Base-by-base conservation (phyloP, 345 rosid species). In the Populus ilicifolia region DNA sequence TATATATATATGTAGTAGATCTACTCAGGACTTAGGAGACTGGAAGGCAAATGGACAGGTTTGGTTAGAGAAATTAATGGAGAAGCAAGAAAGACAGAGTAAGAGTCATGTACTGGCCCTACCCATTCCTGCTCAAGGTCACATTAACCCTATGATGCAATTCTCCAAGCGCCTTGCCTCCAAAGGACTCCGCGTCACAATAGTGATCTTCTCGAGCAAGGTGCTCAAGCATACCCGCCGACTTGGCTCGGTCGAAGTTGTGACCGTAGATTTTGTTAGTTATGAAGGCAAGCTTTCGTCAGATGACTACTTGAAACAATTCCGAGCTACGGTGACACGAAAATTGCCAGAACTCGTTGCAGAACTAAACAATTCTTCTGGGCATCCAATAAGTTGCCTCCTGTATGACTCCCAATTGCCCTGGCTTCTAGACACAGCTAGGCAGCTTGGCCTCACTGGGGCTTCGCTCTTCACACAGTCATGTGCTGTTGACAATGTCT, bases 71-170 rank as follows among this genome's bases (percentile, higher is more conserved):
- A 67, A 10, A 67, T n/a, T 8, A 50, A 71, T 71, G 75, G 52
- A 23, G 35, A 73, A 14, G 41, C 21, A 56, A 20, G 1, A n/a
- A 13, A 38, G 50, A 38, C 0, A n/a, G 9, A 3, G 35, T n/a
- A 21, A 23, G 25, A 38, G 20, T 73, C 69, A 29, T 25, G 67
- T 77, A 2, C 5, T 61, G 17, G 74, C 66, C 1, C 27, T 69
- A 17, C 74, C 68, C 1, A 2, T 69, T 17, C 79, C 79, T 3
- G 72, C 23, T 21, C 79, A 77, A 41, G 72, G 69, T 14, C 69
- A 59, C 61, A 27, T 77, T 1, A 77, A 70, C 41, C 74, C 79
- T 0, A 59, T 77, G 79, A 29, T 77, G 8, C 69, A 69, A 21
- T 70, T 77, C 35, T 69, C 48, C 17, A 70, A 43, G 17, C 44